Evolutionary conservation across 371 early-diverging fungal genomes (phyloP), one percentile per base, ranked within the genome.

Genomic region (Coemansia sp.): DNA sequence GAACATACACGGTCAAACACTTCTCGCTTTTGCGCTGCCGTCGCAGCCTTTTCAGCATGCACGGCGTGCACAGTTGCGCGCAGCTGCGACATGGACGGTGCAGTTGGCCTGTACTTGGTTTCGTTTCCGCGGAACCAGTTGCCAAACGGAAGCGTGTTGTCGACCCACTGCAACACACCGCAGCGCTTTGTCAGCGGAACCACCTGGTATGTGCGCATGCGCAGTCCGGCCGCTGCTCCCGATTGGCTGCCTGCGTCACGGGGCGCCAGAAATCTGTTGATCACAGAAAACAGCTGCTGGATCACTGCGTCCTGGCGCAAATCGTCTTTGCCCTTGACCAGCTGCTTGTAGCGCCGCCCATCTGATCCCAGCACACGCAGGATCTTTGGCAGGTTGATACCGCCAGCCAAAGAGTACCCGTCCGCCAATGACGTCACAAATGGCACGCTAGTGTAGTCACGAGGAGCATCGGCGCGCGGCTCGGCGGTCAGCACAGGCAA

Each of bases 161-260:
- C 88, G 3, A 99, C 93, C 97, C 94, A 99, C 77, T 99, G 94
- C 59, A 99, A 91, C 87, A 99, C 91, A 6, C 99, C 99, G n/a
- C 89, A 89, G 46, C 89, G 88, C 64, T 90, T 87, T 39, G 92
- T 92, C 21, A 99, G 84, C 0, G 99, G 99, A 19, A 99, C 89
- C 0, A 99, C 99, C 24, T 89, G 84, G 83, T 98, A 99, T 3
- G 89, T 88, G 11, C 95, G 80, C 0, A 95, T 88, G 23, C 81
- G 78, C 64, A 95, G 71, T 79, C 75, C 57, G 12, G 48, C 52
- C 2, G 59, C 46, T 13, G 60, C 32, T 21, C 28, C 15, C 8
- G 60, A 41, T 51, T 44, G 11, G 3, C 57, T 58, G 19, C 28
- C 23, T 26, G 53, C 28, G 39, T 23, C 46, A 12, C 55, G 36